Percentiles rank a stretch among this genome's conserved stretches.
These are phyloP conservation scores for Phylloporus arenicola DNA, from an alignment of 768 basidiomycete species.

Conservation along the genomic window DNA sequence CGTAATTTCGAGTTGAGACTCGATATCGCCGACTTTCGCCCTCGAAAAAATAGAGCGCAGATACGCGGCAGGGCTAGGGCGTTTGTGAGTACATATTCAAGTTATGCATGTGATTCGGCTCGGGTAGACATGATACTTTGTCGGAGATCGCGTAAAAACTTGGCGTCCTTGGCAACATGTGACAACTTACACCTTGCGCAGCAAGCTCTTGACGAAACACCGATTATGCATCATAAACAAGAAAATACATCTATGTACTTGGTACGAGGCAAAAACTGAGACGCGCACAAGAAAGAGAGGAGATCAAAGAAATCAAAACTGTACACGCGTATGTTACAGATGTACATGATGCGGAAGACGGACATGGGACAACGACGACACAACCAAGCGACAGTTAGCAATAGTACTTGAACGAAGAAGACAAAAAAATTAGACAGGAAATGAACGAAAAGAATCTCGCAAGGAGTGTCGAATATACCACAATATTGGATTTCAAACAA, in stretches of 20 bases:
- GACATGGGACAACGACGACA: neutral
- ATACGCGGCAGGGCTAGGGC: too few species aligned
- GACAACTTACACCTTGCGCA: too few species aligned
- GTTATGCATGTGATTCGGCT: too few species aligned
- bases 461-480: conserved; percentile 5
- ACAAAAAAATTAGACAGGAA: neutral
- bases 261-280: neutral
- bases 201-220: too few species aligned
- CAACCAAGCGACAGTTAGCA: neutral
- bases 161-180: too few species aligned
- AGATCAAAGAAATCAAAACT: neutral
- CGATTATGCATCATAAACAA: neutral
- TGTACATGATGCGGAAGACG: neutral
- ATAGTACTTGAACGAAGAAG: neutral
- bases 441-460: neutral
- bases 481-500: conserved; percentile 12
- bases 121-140: too few species aligned
- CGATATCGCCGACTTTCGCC: too few species aligned
- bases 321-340: neutral
- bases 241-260: too few species aligned
- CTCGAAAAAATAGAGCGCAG: too few species aligned
- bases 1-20: neutral
- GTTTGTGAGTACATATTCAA: too few species aligned
- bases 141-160: too few species aligned
- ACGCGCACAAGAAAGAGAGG: neutral